These are phyloP conservation scores for Ballota nigra DNA, from an alignment of 257 asterid species.

Conservation along the genomic window DNA sequence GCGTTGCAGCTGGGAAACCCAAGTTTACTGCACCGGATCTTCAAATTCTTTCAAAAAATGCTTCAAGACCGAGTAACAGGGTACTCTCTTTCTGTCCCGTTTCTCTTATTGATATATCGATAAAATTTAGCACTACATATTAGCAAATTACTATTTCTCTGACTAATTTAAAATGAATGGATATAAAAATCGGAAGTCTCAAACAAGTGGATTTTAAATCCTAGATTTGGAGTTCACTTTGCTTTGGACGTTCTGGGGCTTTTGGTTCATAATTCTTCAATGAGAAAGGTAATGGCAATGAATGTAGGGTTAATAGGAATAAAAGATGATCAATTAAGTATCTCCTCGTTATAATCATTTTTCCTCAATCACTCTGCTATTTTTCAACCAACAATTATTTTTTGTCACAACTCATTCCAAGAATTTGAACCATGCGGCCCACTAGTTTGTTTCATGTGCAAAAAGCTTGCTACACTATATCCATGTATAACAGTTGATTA, in stretches of 20 bases:
- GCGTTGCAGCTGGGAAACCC: slow-evolving; percentile 49
- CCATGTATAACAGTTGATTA: neutral
- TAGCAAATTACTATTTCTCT: neutral
- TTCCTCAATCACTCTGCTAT: too few relatives aligned
- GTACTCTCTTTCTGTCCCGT: slow-evolving; percentile 31
- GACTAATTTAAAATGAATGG: neutral
- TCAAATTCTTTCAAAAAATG: slow-evolving; percentile 31
- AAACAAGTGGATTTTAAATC: neutral
- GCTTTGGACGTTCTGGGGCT: neutral
- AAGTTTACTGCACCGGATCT: slow-evolving; percentile 50
- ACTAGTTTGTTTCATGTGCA: neutral
- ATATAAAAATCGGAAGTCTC: neutral
- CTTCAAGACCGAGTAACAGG: slow-evolving; percentile 15
- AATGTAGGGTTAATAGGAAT: too few relatives aligned
- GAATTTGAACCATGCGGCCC: too few relatives aligned
- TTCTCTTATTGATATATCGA: neutral
- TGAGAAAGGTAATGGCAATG: too few relatives aligned
- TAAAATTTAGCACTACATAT: neutral
- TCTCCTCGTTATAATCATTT: too few relatives aligned
- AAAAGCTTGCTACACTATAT: neutral
- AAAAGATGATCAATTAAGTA: too few relatives aligned
- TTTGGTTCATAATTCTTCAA: too few relatives aligned
- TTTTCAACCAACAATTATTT: too few relatives aligned
- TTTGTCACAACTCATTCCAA: too few relatives aligned
- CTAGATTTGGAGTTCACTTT: neutral